Evolutionary conservation across 768 basidiomycete species (phyloP).

Genomic region (Butyriboletus loyo): DNA sequence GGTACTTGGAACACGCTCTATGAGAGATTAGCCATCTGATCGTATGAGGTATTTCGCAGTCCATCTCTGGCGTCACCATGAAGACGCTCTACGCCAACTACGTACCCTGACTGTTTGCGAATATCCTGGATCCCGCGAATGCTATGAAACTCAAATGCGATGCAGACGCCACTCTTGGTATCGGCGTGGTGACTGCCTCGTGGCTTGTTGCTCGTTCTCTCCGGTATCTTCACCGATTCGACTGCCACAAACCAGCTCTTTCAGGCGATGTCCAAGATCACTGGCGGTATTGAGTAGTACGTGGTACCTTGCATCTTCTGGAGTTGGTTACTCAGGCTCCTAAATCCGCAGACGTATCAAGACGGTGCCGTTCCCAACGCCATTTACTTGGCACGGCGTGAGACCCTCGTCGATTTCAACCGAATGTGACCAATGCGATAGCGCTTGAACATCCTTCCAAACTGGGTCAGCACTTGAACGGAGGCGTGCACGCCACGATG

Average conservation of each 20-base stretch:
- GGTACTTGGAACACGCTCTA: neutral
- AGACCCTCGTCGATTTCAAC: too few relatives aligned
- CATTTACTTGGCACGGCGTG: too few relatives aligned
- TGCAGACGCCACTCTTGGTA: too few relatives aligned
- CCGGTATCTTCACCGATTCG: neutral
- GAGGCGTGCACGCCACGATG: too few relatives aligned
- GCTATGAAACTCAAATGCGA: too few relatives aligned
- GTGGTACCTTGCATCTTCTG: conserved; percentile 19
- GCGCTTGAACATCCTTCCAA: too few relatives aligned
- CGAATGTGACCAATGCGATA: too few relatives aligned
- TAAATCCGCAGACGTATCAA: too few relatives aligned
- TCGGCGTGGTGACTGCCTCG: neutral
- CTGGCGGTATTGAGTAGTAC: neutral
- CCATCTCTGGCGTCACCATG: neutral
- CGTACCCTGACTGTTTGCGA: neutral
- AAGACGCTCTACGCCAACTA: neutral
- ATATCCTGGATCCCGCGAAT: too few relatives aligned
- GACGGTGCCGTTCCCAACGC: too few relatives aligned
- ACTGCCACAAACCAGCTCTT: neutral
- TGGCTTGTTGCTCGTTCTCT: too few relatives aligned
- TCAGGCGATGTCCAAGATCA: neutral
- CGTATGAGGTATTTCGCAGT: neutral
- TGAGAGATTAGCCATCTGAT: neutral
- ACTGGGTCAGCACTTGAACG: neutral
- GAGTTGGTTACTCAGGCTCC: neutral